These are phyloP conservation scores for Fusarium sp. DNA, from an alignment of 2,329 filamentous ascomycete species.

Conservation along the genomic window DNA sequence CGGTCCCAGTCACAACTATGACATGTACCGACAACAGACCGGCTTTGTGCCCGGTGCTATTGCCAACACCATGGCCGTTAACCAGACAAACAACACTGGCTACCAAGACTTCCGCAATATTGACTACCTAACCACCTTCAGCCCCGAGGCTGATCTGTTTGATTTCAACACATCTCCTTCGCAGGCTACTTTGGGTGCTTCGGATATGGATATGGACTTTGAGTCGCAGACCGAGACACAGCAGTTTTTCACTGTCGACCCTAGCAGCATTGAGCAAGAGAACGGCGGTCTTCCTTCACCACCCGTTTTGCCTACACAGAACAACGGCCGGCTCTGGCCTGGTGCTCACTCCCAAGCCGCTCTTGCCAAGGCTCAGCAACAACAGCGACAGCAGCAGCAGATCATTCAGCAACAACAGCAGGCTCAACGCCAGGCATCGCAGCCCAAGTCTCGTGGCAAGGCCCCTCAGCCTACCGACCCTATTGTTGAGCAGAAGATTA, in stretches of 20 bases:
- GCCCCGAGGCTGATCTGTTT: slow-evolving; percentile 72
- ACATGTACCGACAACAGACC: slow-evolving; percentile 94
- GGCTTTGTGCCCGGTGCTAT: slow-evolving; percentile 88
- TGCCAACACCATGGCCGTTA: slow-evolving; percentile 81
- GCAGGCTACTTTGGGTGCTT: slow-evolving; percentile 65
- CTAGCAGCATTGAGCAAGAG: slow-evolving; percentile 74
- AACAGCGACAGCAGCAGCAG: slow-evolving; percentile 74
- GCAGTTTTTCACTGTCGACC: slow-evolving; percentile 79
- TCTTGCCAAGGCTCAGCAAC: slow-evolving; percentile 75
- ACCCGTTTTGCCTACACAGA: slow-evolving; percentile 60
- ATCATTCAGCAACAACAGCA: slow-evolving; percentile 61
- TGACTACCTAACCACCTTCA: slow-evolving; percentile 65
- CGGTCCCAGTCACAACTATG: slow-evolving; percentile 93
- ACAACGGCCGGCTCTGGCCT: slow-evolving; percentile 81
- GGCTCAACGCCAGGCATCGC: slow-evolving; percentile 59
- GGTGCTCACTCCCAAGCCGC: slow-evolving; percentile 94
- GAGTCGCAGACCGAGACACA: slow-evolving; percentile 60
- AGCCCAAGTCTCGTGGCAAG: slow-evolving; percentile 60
- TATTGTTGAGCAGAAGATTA: slow-evolving; percentile 90
- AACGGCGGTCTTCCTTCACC: slow-evolving; percentile 55
- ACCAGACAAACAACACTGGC: slow-evolving; percentile 67
- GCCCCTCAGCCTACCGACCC: slow-evolving; percentile 68
- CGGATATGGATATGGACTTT: slow-evolving; percentile 73
- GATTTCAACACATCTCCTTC: slow-evolving; percentile 78
- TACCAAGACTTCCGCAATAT: slow-evolving; percentile 61